phyloP scores from a whole-genome alignment of 2,329 filamentous ascomycete genomes.

The Zasmidium cellare region DNA sequence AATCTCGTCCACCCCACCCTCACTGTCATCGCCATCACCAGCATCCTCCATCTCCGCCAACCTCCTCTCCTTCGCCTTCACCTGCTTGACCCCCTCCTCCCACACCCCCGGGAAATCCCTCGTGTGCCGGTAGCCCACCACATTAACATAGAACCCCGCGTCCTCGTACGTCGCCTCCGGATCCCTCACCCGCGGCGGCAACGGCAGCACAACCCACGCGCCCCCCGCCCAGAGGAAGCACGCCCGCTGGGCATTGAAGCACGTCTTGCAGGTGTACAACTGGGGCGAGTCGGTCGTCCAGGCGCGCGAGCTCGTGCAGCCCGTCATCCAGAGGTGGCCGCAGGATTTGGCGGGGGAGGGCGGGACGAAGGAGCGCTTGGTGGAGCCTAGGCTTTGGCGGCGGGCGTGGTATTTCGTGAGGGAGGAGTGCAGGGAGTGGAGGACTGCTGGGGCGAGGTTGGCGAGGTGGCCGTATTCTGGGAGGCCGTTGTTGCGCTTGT shows the following conservation, averaged over 20 bases:
- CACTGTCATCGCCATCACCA: background rate
- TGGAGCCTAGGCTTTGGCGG: too few species aligned
- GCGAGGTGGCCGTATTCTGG: background rate
- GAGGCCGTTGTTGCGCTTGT: background rate
- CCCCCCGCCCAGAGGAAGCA: slow-evolving; percentile 14
- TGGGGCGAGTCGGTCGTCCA: slow-evolving; percentile 13
- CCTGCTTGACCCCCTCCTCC: background rate
- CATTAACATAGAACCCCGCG: slow-evolving; percentile 6
- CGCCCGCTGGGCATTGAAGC: slow-evolving; percentile 13
- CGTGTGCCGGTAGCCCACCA: background rate
- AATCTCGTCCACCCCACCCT: too few species aligned
- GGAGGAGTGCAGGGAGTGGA: background rate
- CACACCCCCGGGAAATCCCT: slow-evolving; percentile 1
- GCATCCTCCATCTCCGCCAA: background rate
- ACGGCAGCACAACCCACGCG: slow-evolving; percentile 14
- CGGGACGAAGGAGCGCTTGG: too few species aligned
- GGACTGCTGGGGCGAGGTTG: background rate
- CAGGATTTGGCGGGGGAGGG: too few species aligned
- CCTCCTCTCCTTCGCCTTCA: background rate
- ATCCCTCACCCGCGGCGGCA: slow-evolving; percentile 7
- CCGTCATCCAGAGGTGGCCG: slow-evolving; percentile 5
- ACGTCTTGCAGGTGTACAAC: slow-evolving; percentile 16
- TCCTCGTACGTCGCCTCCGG: background rate
- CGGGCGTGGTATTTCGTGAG: background rate
- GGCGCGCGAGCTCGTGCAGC: background rate